Evolutionary conservation across 371 early-diverging fungal genomes (phyloP).

Genomic region (Mucor circinelloides): DNA sequence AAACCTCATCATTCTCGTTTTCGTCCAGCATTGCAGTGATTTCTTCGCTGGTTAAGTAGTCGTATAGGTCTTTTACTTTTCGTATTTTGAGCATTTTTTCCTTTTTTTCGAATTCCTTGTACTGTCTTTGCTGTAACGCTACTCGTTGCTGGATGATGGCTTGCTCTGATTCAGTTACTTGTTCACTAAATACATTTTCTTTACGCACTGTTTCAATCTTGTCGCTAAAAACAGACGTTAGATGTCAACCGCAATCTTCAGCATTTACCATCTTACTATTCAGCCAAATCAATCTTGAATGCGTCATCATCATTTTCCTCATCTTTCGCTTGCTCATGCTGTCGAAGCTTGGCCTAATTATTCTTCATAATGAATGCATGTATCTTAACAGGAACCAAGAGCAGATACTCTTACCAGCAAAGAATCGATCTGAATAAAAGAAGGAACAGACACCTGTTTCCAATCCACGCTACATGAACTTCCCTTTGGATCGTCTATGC

Average conservation of each 20-base stretch:
- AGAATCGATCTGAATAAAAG: slow-evolving; percentile 1
- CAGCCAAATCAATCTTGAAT: slow-evolving; percentile 26
- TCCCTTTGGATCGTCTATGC: slow-evolving; percentile 10
- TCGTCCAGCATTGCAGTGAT: slow-evolving; percentile 78
- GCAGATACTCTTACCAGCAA: slow-evolving; percentile 11
- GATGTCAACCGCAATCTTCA: neutral
- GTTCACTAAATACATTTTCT: slow-evolving; percentile 82
- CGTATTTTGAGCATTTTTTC: slow-evolving; percentile 72
- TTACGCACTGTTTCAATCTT: slow-evolving; percentile 82
- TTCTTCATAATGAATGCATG: neutral
- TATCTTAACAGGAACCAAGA: neutral
- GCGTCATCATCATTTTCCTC: slow-evolving; percentile 18
- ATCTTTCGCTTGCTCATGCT: slow-evolving; percentile 9
- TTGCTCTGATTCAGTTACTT: slow-evolving; percentile 84
- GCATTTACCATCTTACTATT: slow-evolving; percentile 17
- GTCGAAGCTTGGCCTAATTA: slow-evolving; percentile 10
- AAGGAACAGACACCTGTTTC: slow-evolving; percentile 14
- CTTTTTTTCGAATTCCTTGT: slow-evolving; percentile 75
- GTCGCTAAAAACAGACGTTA: slow-evolving; percentile 50
- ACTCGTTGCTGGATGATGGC: slow-evolving; percentile 86
- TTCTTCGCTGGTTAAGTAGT: slow-evolving; percentile 80
- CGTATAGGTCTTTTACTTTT: slow-evolving; percentile 74
- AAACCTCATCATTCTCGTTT: slow-evolving; percentile 76
- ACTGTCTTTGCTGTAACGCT: slow-evolving; percentile 83
- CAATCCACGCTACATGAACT: neutral